A percentile compares a stretch with the other conserved stretches of the same genome.
These are phyloP conservation scores for Lobosporangium transversale DNA, from an alignment of 192 early-diverging fungal genomes.

Conservation along the genomic window DNA sequence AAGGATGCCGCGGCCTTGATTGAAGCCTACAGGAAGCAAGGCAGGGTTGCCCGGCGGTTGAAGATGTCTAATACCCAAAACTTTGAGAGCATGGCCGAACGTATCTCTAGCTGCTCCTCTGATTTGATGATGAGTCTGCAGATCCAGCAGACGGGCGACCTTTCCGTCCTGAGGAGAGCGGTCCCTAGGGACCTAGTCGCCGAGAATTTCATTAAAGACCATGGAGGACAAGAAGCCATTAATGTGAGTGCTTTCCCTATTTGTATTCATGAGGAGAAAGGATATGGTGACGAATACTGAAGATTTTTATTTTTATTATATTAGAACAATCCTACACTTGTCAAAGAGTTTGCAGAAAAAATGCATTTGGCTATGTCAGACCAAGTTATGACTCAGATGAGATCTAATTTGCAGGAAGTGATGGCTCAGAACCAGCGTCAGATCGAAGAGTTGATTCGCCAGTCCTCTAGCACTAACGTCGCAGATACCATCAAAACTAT, in stretches of 20 bases:
- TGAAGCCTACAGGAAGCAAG: constrained; percentile 60
- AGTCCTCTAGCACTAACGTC: constrained; percentile 41
- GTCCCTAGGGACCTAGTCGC: constrained; percentile 58
- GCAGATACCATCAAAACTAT: constrained; percentile 53
- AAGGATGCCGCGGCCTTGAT: constrained; percentile 57
- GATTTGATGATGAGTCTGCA: constrained; percentile 66
- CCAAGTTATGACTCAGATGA: constrained; percentile 54
- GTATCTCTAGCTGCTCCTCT: constrained; percentile 52
- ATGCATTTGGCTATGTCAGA: constrained; percentile 45
- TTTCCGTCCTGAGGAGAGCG: constrained; percentile 50
- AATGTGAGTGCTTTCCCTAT: constrained; percentile 42
- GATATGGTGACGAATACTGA: too few relatives aligned
- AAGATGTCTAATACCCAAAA: constrained; percentile 63
- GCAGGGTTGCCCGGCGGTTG: constrained; percentile 57
- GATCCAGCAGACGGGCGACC: constrained; percentile 62
- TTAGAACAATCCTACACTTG: constrained; percentile 47
- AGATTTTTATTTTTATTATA: too few relatives aligned
- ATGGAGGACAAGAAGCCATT: constrained; percentile 52
- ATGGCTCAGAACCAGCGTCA: constrained; percentile 47
- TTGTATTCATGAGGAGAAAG: too few relatives aligned
- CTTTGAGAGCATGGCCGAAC: constrained; percentile 46
- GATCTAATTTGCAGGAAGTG: constrained; percentile 41
- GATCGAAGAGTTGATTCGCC: constrained; percentile 28
- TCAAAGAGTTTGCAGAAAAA: constrained; percentile 51
- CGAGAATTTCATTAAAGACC: constrained; percentile 45